Evolutionary conservation across 495 filamentous ascomycete genomes (phyloP), one percentile per base, ranked within the genome.

Genomic region (Penicillium roqueforti): DNA sequence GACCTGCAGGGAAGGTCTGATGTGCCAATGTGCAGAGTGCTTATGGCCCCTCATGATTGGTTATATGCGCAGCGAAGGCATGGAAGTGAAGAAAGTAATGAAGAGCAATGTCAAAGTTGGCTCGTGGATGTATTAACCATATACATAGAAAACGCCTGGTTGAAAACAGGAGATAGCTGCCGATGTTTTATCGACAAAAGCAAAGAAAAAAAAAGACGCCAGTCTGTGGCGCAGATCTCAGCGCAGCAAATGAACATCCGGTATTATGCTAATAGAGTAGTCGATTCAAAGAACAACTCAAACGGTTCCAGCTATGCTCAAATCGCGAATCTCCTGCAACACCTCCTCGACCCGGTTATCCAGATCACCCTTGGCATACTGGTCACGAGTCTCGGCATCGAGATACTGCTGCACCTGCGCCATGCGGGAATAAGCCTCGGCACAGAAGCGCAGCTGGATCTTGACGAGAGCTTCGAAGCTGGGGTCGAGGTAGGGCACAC

Each of bases 351-450:
- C 93, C 58, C 89, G 75, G 56, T 82, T 88, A 70, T 98, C 93
- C 60, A 98, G 72, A 61, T 96, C 87, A 34, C 93, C 93, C 57
- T 89, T 84, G 14, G 93, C 93, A 72, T 98, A 98, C 73, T 96
- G 90, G 53, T 98, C 93, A 49, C 93, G 80, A 40, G 91, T 97
- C 67, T 93, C 89, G n/a, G 92, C 85, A 70, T 97, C 93, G 40
- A 98, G 80, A 71, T 96, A 98, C 72, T 98, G 95, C 75, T 98
- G 93, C 55, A 98, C 93, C 76, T 98, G 93, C 8, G 93, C 93
- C 93, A 98, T 97, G 20, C 93, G 78, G 31, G 83, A 88, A 68
- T 98, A 98, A 9, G 93, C 93, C 70, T 98, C 93, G 10, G 93
- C 93, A 68, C 93, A 98, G 75, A 98, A 98, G 26, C 93, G 82